Base-by-base conservation (phyloP, 1,139 yeast genomes). In the Pichia sp. region DNA sequence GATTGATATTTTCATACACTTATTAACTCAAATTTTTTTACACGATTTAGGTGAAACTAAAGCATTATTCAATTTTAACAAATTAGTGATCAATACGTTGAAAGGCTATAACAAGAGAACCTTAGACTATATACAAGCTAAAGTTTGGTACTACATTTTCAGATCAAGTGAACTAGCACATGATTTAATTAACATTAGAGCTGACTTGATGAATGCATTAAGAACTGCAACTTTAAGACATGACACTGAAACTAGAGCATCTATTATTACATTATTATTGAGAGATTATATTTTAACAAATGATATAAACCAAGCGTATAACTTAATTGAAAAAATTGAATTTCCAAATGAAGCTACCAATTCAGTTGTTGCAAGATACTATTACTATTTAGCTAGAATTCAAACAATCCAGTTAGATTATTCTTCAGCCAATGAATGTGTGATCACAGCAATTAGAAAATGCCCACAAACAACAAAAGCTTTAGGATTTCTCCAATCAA, bases 381-480 rank as follows among this genome's bases (percentile, higher is more conserved):
- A 80, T 67, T 92, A 85, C 69, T 94, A 92, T 63, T 72, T 89
- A 64, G 94, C 97, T 16, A 82, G 85, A 58, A 87, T 94, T 61
- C 83, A 82, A 62, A 92, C 97, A 3, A 83, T 92, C 56, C 97
- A 92, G 69, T 78, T 94, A 59, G 94, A 94, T 67, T 94, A 94
- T 68, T 82, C 96, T 1, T 73, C 86, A 23, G 97, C 98, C 2
- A 84, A 85, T 62, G 96, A 90, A 60, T 87, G 82, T 61, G 88
- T 87, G 47, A 85, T 88, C 49, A 88, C 95, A 20, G 96, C 98
- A 8, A 85, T 90, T 47, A 82, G 98, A 71, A 94, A 94, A 67
- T 90, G 96, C n/a, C 98, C 98, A 32, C 97, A 89, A 66, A 87
- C 96, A 1, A 74, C 79, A 43, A 78, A 82, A 55, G 89, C 97